phyloP scores from a whole-genome alignment of 2,329 filamentous ascomycete species.

The Scedosporium aurantiacum region DNA sequence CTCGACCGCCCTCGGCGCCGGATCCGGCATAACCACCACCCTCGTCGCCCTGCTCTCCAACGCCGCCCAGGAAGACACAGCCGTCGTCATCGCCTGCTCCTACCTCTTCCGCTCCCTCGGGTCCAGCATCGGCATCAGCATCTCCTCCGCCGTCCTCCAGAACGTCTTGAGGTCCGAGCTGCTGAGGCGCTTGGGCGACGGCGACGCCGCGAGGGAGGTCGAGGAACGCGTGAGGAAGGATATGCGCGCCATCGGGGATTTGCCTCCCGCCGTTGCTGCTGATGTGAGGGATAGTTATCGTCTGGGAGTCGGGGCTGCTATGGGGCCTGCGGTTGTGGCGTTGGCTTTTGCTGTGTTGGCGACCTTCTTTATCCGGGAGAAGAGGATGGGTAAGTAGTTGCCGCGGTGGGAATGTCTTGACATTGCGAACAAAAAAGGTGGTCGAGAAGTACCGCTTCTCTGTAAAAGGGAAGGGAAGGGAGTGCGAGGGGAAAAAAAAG shows the following conservation, averaged over 20 bases:
- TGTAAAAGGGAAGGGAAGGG: too few relatives aligned
- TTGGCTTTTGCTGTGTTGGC: conserved; percentile 26
- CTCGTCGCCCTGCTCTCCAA: conserved; percentile 65
- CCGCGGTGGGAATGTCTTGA: too few relatives aligned
- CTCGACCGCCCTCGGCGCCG: conserved; percentile 30
- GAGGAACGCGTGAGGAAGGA: conserved; percentile 59
- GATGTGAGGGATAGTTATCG: conserved; percentile 60
- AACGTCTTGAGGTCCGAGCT: conserved; percentile 51
- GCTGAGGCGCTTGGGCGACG: conserved; percentile 37
- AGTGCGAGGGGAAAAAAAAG: background rate
- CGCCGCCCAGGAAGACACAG: conserved; percentile 53
- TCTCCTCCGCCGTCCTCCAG: conserved; percentile 62
- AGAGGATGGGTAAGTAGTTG: conserved; percentile 30
- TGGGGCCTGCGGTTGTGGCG: conserved; percentile 27
- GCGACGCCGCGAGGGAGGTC: conserved; percentile 51
- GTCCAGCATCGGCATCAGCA: conserved; percentile 64
- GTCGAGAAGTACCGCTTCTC: too few relatives aligned
- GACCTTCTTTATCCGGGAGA: conserved; percentile 45
- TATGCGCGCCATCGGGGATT: conserved; percentile 53
- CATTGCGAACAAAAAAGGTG: too few relatives aligned
- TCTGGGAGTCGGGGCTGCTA: conserved; percentile 27
- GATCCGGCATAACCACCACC: conserved; percentile 54
- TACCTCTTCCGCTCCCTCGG: conserved; percentile 73
- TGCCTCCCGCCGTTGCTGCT: conserved; percentile 47
- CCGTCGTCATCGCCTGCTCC: conserved; percentile 65